Evolutionary conservation across 495 filamentous ascomycete genomes (phyloP), one percentile per base, ranked within the genome.

Genomic region (Neurospora discreta): DNA sequence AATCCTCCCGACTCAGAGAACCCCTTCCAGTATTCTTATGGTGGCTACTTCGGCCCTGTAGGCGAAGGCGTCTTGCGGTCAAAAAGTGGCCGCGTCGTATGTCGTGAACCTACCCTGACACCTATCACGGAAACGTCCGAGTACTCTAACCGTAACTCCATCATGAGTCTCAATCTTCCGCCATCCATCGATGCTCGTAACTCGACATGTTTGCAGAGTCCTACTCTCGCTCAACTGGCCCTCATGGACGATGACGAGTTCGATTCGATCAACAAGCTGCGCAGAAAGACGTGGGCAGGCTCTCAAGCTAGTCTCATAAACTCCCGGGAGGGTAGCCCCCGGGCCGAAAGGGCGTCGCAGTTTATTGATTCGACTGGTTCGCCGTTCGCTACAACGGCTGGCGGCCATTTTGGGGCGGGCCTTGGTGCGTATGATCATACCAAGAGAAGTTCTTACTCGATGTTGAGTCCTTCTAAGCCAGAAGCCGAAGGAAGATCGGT

Each of bases 41-140:
- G 95, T 7, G 95, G 96, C n/a, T 98, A 91, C 81, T 98, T 99
- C 75, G 94, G 93, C 8, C 86, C 89, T 13, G 86, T 88, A 23
- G 89, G 88, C 23, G 81, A 74, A 13, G 74, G 74, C 5, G 78
- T 95, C 41, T 83, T 85, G 41, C 87, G 92, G n/a, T 89, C 77
- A 78, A 82, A 85, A 73, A 93, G 88, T 76, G 92, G 90, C 43
- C 87, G 91, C 3, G 87, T 89, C 41, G 90, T 90, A 41, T 90
- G 91, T 33, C 85, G 91, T 46, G 93, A 97, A 72, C 95, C 96
- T 3, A 97, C 93, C 76, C 83, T 99, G 39, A 99, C 95, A 3
- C 95, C 95, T 6, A 99, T 99, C 74, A 98, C 94, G 0, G 95
- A 99, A 80, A 89, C 95, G 4, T 96, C 92, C 75, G 95, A 99